Conservation (phyloP, 345 rosid species). For the Citrus inodora region DNA sequence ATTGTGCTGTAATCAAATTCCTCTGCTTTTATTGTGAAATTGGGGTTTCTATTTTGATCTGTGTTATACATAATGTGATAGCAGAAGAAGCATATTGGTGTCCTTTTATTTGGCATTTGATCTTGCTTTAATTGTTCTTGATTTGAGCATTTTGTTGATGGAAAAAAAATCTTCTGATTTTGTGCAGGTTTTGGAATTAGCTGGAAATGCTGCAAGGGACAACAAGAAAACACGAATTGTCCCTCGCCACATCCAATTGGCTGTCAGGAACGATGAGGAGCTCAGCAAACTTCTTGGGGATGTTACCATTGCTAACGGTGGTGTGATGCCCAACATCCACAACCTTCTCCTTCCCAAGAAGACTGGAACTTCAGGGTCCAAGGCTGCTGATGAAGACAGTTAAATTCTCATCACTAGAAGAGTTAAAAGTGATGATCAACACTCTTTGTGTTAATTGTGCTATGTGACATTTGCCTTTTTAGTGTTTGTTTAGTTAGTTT, state of each 20-base stretch:
- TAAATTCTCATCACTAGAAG: neutral
- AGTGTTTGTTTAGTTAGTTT: neutral
- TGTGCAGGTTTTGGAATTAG: constrained; percentile 74
- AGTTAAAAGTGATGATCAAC: neutral
- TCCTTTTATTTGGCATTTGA: neutral
- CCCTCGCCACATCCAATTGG: constrained; percentile 88
- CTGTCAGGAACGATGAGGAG: constrained; percentile 90
- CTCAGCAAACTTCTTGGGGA: constrained; percentile 96
- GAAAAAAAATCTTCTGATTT: neutral
- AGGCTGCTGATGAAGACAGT: constrained; percentile 63
- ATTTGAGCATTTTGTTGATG: neutral
- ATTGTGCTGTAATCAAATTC: neutral
- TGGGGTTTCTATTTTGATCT: neutral
- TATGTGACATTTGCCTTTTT: neutral
- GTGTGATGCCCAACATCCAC: constrained; percentile 97
- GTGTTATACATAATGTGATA: no score
- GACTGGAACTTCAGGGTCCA: constrained; percentile 62
- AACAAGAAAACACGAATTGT: constrained; percentile 91
- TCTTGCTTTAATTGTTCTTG: neutral
- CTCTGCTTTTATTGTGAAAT: neutral
- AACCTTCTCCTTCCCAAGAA: constrained; percentile 90
- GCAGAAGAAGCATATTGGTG: neutral
- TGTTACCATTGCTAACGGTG: constrained; percentile 92
- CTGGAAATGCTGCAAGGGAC: constrained; percentile 89
- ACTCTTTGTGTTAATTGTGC: neutral